Evolutionary conservation across 495 filamentous ascomycete species (phyloP).

Genomic region (Hyphodiscus hymeniophilus): DNA sequence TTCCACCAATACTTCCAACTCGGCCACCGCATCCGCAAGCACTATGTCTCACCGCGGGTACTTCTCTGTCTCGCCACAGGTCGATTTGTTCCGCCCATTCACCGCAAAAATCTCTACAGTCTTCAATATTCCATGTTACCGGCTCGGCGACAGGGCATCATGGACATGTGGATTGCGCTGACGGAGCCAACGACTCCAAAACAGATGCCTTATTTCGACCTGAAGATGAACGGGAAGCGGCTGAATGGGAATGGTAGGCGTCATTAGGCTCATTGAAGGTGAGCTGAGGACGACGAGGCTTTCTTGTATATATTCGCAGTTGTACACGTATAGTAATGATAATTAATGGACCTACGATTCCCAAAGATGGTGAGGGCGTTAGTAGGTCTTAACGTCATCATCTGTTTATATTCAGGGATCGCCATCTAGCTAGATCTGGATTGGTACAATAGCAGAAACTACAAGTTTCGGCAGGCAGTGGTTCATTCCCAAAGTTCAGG

Average conservation of each 20-base stretch:
- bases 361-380: too few species aligned
- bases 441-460: too few species aligned
- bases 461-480: too few species aligned
- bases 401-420: too few species aligned
- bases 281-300: too few species aligned
- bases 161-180: conserved; percentile 77
- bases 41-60: conserved; percentile 85
- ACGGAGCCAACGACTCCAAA: conserved; percentile 29
- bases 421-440: too few species aligned
- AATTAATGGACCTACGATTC: too few species aligned
- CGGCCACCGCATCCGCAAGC: conserved; percentile 81
- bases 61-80: conserved; percentile 82
- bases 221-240: conserved; percentile 16
- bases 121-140: conserved; percentile 99
- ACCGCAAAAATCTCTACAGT: conserved; percentile 88
- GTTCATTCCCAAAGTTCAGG: too few species aligned
- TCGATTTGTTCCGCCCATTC: conserved; percentile 83
- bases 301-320: too few species aligned
- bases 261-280: not conserved
- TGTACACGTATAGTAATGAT: too few species aligned
- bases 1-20: conserved; percentile 97
- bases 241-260: conserved; percentile 15
- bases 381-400: too few species aligned
- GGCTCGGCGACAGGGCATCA: conserved; percentile 64
- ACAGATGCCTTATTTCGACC: conserved; percentile 1